These are phyloP conservation scores for Beta lomatogona DNA, from an alignment of 179 eudicot species.

Conservation along the genomic window DNA sequence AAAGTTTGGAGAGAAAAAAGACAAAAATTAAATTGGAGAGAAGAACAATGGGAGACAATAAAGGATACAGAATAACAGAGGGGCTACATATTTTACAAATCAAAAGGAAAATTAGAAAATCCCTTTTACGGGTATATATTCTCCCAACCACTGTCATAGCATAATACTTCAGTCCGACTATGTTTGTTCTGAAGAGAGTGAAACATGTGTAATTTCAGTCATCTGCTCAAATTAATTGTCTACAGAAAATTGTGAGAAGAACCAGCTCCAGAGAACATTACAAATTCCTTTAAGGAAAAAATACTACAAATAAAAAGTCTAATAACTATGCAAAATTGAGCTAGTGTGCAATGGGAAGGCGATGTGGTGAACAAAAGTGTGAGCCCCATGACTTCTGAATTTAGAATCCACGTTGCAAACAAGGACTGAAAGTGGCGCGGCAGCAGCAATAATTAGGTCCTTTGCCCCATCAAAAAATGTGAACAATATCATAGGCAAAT, in stretches of 20 bases:
- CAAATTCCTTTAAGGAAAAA: too few species aligned
- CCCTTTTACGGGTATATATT: too few species aligned
- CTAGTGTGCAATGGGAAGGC: not conserved
- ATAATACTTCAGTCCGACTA: not conserved
- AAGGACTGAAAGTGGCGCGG: not conserved
- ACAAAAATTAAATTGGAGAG: too few species aligned
- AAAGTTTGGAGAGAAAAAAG: too few species aligned
- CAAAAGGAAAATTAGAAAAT: too few species aligned
- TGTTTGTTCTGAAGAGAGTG: not conserved
- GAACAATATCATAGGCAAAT: constrained; percentile 93
- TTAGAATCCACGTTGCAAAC: not conserved
- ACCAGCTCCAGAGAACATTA: not conserved
- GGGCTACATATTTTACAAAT: too few species aligned
- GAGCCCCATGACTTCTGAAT: constrained; percentile 6
- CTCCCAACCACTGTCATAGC: too few species aligned
- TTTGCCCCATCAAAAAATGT: constrained; percentile 64
- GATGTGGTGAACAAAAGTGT: not conserved
- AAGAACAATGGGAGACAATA: too few species aligned
- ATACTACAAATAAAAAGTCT: not conserved
- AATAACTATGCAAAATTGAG: constrained; percentile 21
- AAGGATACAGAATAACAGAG: not conserved
- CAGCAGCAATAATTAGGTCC: constrained; percentile 7
- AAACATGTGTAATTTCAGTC: not conserved
- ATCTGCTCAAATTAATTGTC: not conserved
- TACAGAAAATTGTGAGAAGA: not conserved